Base-by-base conservation (phyloP, 257 asterid species). In the Rehmannia glutinosa region DNA sequence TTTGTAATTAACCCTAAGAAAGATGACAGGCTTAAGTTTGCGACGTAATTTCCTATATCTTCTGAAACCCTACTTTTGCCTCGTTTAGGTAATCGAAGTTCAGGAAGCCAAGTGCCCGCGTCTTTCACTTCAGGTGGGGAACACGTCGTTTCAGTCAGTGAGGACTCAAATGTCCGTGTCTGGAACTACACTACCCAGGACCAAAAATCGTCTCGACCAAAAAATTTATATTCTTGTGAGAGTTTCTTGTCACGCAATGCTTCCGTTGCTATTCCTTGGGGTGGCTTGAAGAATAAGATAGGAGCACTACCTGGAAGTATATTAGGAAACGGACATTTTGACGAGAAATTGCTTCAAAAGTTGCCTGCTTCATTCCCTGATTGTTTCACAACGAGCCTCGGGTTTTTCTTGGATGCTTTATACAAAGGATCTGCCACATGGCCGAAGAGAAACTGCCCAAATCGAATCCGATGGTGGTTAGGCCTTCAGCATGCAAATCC, bases 61-160 rank as follows among this genome's bases (percentile, higher is more conserved):
- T 38, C 8, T 38, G 4, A 38, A 41, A 41, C 47, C 47, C 2
- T 41, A 12, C 13, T 12, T 41, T 10, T 2, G 15, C 8, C 50
- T 43, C 50, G 21, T 50, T 10, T 64, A 92, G 98, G 97, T 43
- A 73, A 73, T 38, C 77, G 73, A 68, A 74, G 73, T 72, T 69
- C 94, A 8, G 87, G 77, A 35, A 80, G 81, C 80, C 98, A 84
- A 60, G 80, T 45, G 45, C 79, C 90, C 2, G 96, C 96, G 6
- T 72, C 92, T 24, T 93, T 93, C 85, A 90, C 94, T 7, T 84
- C 90, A 2, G 96, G 90, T 1, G 97, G 97, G 61, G 88, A 88
- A 52, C 97, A 93, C 75, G 53, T 93, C 10, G 73, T 93, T 20
- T 78, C 95, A 36, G 77, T 82, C 51, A 68, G 84, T 0, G 89